Conservation (phyloP, 257 asterid genomes). For the Nicotiana tomentosiformis region DNA sequence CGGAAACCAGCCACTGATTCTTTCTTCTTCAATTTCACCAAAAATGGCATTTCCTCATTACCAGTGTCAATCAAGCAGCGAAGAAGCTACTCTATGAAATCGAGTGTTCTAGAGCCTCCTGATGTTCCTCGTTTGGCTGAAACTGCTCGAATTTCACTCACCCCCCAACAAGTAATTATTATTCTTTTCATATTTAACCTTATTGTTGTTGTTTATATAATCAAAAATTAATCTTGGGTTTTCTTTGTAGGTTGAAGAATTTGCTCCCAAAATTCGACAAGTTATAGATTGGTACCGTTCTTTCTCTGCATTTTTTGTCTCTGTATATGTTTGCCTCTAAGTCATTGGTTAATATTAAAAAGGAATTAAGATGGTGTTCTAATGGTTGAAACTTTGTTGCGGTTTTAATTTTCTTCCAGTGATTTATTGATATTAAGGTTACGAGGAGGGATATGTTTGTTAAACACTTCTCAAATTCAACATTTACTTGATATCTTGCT, state of each 20-base stretch:
- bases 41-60: neutral
- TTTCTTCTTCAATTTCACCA: conserved; percentile 8
- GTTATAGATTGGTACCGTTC: conserved; percentile 46
- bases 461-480: neutral
- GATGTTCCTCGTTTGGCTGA: conserved; percentile 63
- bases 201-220: neutral
- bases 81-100: conserved; percentile 26
- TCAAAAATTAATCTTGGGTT: neutral
- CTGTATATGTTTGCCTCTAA: neutral
- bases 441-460: neutral
- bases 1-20: neutral
- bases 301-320: neutral
- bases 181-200: neutral
- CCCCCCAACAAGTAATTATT: conserved; percentile 34
- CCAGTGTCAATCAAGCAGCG: neutral
- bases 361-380: neutral
- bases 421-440: neutral
- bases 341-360: neutral
- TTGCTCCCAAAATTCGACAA: conserved; percentile 62
- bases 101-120: conserved; percentile 53
- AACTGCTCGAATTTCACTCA: conserved; percentile 75
- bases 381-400: neutral
- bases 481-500: neutral
- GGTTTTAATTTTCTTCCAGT: neutral
- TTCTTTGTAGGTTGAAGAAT: conserved; percentile 52